Base-by-base conservation (phyloP, 2,329 filamentous ascomycete species). In the Beauveria rudraprayagi region DNA sequence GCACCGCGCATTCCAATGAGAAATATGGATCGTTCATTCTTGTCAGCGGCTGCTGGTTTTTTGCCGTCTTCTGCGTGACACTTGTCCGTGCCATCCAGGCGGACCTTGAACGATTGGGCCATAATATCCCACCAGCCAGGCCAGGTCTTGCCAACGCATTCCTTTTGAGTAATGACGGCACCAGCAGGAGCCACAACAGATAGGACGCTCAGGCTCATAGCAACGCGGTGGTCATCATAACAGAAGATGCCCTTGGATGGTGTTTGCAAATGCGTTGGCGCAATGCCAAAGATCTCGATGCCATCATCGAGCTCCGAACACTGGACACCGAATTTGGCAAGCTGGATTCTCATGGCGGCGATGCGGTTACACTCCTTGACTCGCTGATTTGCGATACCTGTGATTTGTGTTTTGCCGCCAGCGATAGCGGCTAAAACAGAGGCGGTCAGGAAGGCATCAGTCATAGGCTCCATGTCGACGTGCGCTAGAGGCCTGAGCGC, bases 381-480 rank as follows among this genome's bases (percentile, higher is more conserved):
- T 67, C 94, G 86, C 73, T 99, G 94, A 70, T 99, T 99, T 34
- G 94, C 94, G 67, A 99, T 99, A 55, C 94, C 94, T 17, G 87
- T 89, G 66, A 99, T 97, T 61, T 85, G 85, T 0, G 94, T 99
- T 56, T 86, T 86, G 2, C 90, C 91, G 16, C 83, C 85, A 10
- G 93, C 92, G 48, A 96, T 91, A 41, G 94, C 94, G 28, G 92
- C 94, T 52, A 99, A 82, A 5, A 96, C 92, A 1, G 92, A 95
- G 19, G 94, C 94, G 5, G 92, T 97, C 57, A 99, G 81, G 80
- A 99, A 99, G 54, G 94, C 94, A 74, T 99, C 94, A 0, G 94
- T 99, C 94, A 99, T 99, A 1, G 93, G 90, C 73, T 97, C 94
- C 94, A 99, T 99, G 70, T 99, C 92, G 30, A 99, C 86, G 62